Conservation (phyloP, 345 rosid species). For the Gossypium rotundifolium region DNA sequence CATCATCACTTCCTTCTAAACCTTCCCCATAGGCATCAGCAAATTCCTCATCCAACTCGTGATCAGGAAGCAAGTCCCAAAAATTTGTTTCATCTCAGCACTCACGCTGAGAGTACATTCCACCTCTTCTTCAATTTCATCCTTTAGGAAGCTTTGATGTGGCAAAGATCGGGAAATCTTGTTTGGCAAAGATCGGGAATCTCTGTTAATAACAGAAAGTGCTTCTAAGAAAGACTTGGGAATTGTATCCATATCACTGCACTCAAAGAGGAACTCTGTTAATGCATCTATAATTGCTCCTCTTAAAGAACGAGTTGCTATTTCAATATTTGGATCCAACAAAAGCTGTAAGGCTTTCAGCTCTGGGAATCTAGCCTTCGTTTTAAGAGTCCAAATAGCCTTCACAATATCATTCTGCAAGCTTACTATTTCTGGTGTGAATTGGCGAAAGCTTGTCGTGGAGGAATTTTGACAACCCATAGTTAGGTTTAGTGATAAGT, state of each 20-base stretch:
- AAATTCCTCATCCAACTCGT: conserved; percentile 52
- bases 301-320: conserved; percentile 39
- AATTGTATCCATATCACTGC: conserved; percentile 51
- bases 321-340: conserved; percentile 45
- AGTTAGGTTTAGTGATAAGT: conserved; percentile 44
- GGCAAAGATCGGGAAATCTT: conserved; percentile 25
- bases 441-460: conserved; percentile 32
- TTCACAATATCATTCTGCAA: conserved; percentile 69
- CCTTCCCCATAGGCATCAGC: conserved; percentile 64
- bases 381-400: conserved; percentile 51
- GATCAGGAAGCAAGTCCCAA: conserved; percentile 53
- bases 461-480: conserved; percentile 28
- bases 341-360: conserved; percentile 47
- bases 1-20: conserved; percentile 57
- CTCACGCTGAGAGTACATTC: conserved; percentile 67
- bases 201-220: conserved; percentile 55
- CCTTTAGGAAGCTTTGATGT: conserved; percentile 26
- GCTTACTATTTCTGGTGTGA: conserved; percentile 42
- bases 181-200: conserved; percentile 33
- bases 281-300: conserved; percentile 50
- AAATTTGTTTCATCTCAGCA: conserved; percentile 64
- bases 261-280: conserved; percentile 65
- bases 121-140: conserved; percentile 53
- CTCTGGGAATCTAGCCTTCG: conserved; percentile 42
- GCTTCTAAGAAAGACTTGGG: conserved; percentile 55